Base-by-base conservation (phyloP, 1,284 basidiomycete genomes). In the Cutaneotrichosporon sp. region DNA sequence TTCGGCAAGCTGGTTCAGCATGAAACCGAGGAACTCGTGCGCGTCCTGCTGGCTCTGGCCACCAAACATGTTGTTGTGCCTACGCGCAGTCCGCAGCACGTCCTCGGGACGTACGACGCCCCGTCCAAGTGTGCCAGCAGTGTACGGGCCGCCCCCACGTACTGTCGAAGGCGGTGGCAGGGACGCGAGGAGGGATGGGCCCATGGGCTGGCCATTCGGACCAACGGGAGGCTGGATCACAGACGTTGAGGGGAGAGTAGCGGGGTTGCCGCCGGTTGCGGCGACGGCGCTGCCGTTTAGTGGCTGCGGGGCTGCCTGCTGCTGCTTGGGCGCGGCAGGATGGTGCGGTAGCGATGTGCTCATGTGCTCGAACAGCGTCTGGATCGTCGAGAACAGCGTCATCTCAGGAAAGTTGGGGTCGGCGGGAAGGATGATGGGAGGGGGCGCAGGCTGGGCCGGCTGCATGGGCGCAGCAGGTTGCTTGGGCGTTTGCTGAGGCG, bases 21-120 rank as follows among this genome's bases (percentile, higher is more conserved):
- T 77, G 76, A 88, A 96, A 70, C 94, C 97, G 49, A 97, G 80
- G 75, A 98, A 97, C 76, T 98, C 94, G 73, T 97, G 92, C 2
- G 92, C 92, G 71, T 97, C 93, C 70, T 97, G 92, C 62, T 93
- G 93, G 80, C 86, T 86, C 23, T 85, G 86, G 36, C 84, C 85
- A 49, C 88, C 82, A 72, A 92, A 97, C 50, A 86, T 79, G 66
- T 87, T 87, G 73, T 93, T 94, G 67, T 90, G 79, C 67, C 88
- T 83, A 70, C 88, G 88, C 64, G 96, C 81, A 66, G 92, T 92
- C 62, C 89, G 85, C 68, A 97, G 85, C 74, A 97, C 88, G 23
- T 87, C 87, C 56, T 85, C 83, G 3, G 92, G 92, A 2, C 89
- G 82, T 40, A 94, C 82, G 8, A 87, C 87, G 54, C 91, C 92